phyloP scores from a whole-genome alignment of 1,139 yeast species.

The Kodamaea anthophila region DNA sequence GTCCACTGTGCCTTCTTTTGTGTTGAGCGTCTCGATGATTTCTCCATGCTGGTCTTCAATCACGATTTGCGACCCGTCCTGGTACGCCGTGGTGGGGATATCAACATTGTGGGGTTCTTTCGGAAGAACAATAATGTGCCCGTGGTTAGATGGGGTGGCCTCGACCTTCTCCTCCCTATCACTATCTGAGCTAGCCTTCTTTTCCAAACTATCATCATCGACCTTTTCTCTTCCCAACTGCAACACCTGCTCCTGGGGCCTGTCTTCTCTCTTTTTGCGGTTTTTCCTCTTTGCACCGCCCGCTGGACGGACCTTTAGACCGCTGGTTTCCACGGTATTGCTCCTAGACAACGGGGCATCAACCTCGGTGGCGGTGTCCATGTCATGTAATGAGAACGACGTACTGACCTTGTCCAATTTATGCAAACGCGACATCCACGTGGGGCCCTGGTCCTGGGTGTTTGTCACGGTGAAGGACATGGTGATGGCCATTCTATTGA shows the following conservation, averaged over 20 bases:
- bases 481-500: constrained; percentile 88
- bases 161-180: constrained; percentile 1
- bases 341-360: constrained; percentile 14
- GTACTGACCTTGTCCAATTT: constrained; percentile 66
- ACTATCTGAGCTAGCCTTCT: constrained; percentile 11
- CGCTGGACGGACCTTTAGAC: constrained; percentile 67
- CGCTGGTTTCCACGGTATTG: constrained; percentile 55
- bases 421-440: constrained; percentile 88
- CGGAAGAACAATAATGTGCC: not conserved
- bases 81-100: constrained; percentile 49
- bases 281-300: constrained; percentile 60
- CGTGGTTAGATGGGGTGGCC: not conserved
- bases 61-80: constrained; percentile 64
- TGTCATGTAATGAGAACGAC: constrained; percentile 77
- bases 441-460: constrained; percentile 54
- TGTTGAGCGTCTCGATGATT: constrained; percentile 39
- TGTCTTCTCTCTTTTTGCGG: constrained; percentile 17
- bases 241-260: constrained; percentile 38
- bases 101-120: not conserved
- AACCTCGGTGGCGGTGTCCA: constrained; percentile 18
- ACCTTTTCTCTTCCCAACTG: constrained; percentile 31
- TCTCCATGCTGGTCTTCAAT: constrained; percentile 85
- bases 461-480: constrained; percentile 76
- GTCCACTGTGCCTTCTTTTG: constrained; percentile 3
- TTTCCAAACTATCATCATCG: constrained; percentile 2